Evolutionary conservation across 441 rosid species (phyloP).

Genomic region (Populus hybrid): DNA sequence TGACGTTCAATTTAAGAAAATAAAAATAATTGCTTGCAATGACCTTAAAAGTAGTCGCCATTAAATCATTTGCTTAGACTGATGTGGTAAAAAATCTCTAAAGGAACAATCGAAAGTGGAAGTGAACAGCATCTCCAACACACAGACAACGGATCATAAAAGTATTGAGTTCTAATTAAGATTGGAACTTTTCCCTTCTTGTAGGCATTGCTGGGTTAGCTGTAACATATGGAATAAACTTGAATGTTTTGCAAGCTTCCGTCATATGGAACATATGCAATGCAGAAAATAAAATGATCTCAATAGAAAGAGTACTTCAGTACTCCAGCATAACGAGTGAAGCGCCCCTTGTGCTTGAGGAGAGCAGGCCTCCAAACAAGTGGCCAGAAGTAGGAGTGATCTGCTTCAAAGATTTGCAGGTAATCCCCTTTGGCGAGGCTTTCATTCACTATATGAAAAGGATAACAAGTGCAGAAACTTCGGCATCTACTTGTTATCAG

Average conservation of each 20-base stretch:
- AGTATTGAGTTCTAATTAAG: conserved; percentile 4
- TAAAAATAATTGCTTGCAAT: not conserved
- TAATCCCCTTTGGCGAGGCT: conserved; percentile 18
- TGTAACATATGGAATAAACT: conserved; percentile 87
- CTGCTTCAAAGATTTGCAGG: conserved; percentile 78
- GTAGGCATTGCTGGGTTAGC: conserved; percentile 97
- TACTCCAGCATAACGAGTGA: conserved; percentile 75
- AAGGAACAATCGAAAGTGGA: not conserved
- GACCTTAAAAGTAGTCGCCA: not conserved
- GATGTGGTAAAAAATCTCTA: not conserved
- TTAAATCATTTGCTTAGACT: not conserved
- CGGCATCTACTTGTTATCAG: not conserved
- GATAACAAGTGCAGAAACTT: not conserved
- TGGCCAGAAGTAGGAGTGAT: conserved; percentile 92
- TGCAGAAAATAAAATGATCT: conserved; percentile 94
- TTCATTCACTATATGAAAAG: not conserved
- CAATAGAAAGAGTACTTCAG: conserved; percentile 96
- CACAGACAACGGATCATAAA: not conserved
- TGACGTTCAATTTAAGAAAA: not conserved
- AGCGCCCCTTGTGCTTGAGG: conserved; percentile 68
- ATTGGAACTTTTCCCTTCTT: conserved; percentile 9
- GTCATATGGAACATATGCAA: conserved; percentile 95
- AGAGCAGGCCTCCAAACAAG: conserved; percentile 56
- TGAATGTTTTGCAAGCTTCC: conserved; percentile 85
- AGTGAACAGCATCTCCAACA: not conserved